Conservation (phyloP, 1,139 yeast genomes). For the Zhuliangozyma blackwelliae region DNA sequence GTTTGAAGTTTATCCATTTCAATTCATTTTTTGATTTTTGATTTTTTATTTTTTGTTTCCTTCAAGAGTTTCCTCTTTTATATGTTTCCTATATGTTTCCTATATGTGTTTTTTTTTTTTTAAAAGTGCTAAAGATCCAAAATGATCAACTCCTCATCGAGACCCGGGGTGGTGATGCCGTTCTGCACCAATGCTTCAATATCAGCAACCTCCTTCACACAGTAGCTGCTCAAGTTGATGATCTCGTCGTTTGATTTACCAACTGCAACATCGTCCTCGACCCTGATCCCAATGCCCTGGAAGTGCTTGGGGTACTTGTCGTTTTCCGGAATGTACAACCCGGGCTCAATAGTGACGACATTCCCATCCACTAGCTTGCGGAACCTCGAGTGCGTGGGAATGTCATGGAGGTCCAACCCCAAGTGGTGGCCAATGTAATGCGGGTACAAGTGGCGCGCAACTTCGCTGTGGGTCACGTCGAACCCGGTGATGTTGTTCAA, state of each 20-base stretch:
- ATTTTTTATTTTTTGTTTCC: too few species aligned
- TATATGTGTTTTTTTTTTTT: neutral
- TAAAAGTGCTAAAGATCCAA: slow-evolving; percentile 28
- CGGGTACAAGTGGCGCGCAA: slow-evolving; percentile 65
- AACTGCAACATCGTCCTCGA: slow-evolving; percentile 88
- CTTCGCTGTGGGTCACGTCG: slow-evolving; percentile 45
- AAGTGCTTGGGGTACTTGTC: slow-evolving; percentile 70
- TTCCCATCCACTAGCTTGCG: slow-evolving; percentile 54
- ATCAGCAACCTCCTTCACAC: slow-evolving; percentile 80
- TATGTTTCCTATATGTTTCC: slow-evolving; percentile 8
- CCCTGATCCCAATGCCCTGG: slow-evolving; percentile 88
- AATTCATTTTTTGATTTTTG: neutral
- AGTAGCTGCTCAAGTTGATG: slow-evolving; percentile 63
- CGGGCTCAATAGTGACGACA: slow-evolving; percentile 93
- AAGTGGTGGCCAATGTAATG: slow-evolving; percentile 95
- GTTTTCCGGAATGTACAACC: slow-evolving; percentile 76
- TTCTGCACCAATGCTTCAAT: slow-evolving; percentile 59
- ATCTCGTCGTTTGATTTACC: slow-evolving; percentile 57
- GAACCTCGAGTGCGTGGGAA: slow-evolving; percentile 55
- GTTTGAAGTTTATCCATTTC: too few species aligned
- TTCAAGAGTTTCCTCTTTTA: slow-evolving; percentile 3
- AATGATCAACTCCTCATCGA: slow-evolving; percentile 45
- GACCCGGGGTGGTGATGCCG: slow-evolving; percentile 50
- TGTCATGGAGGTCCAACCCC: slow-evolving; percentile 90
- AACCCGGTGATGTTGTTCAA: slow-evolving; percentile 70